These are phyloP conservation scores for Papiliotrema flavescens DNA, from an alignment of 1,284 basidiomycete genomes.

Conservation along the genomic window DNA sequence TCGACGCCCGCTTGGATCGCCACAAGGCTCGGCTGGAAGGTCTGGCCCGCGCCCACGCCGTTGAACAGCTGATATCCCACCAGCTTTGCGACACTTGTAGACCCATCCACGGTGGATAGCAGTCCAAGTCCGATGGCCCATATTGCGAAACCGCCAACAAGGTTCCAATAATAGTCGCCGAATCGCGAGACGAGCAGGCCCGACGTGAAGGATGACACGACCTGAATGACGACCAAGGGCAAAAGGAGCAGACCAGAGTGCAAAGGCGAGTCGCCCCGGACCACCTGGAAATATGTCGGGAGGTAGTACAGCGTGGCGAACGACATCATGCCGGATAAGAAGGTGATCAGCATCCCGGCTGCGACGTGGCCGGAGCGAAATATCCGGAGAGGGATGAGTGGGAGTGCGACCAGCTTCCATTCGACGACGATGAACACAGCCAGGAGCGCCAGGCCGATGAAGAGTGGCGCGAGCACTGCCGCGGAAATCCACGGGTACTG, in stretches of 20 bases:
- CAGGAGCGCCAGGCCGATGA: constrained; percentile 58
- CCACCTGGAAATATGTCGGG: constrained; percentile 72
- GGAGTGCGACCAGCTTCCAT: constrained; percentile 63
- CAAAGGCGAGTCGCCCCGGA: constrained; percentile 61
- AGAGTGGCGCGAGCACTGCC: constrained; percentile 60
- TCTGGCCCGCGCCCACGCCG: constrained; percentile 43
- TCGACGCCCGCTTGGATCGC: constrained; percentile 56
- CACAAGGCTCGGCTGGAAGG: constrained; percentile 36
- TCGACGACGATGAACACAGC: constrained; percentile 67
- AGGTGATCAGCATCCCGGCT: constrained; percentile 65
- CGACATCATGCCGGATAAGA: constrained; percentile 56
- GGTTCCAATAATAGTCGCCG: constrained; percentile 58
- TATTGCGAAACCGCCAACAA: constrained; percentile 63
- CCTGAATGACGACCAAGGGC: constrained; percentile 63
- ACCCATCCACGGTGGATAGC: constrained; percentile 50
- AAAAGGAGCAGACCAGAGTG: constrained; percentile 62
- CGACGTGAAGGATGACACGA: constrained; percentile 49
- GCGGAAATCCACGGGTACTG: constrained; percentile 66
- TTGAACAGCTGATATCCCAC: constrained; percentile 54
- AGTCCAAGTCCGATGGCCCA: constrained; percentile 57
- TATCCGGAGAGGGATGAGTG: constrained; percentile 69
- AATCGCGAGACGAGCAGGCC: constrained; percentile 63
- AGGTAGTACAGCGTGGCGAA: constrained; percentile 52
- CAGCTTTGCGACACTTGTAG: constrained; percentile 42
- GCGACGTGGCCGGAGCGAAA: constrained; percentile 67